These are phyloP conservation scores for Polychaeton citri DNA, from an alignment of 2,329 filamentous ascomycete genomes.

Conservation along the genomic window DNA sequence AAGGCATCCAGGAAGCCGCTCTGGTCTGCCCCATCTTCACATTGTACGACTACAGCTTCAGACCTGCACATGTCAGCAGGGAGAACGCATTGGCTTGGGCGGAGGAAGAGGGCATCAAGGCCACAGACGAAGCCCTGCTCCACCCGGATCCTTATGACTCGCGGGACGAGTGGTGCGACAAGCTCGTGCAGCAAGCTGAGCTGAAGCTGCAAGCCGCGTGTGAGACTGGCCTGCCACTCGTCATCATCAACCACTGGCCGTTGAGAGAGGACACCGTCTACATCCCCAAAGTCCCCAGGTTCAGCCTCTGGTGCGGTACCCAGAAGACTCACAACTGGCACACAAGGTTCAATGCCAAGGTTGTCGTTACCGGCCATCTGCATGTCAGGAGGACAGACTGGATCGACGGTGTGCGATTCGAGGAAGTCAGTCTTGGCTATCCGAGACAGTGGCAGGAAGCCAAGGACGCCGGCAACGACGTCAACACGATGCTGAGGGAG, in stretches of 20 bases:
- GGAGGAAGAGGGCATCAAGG: slow-evolving; percentile 30
- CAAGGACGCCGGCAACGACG: slow-evolving; percentile 27
- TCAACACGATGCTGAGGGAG: slow-evolving; percentile 33
- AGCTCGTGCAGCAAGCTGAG: slow-evolving; percentile 27
- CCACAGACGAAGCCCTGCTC: slow-evolving; percentile 32
- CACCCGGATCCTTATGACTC: slow-evolving; percentile 32
- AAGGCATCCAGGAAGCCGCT: slow-evolving; percentile 36
- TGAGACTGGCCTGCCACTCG: slow-evolving; percentile 19
- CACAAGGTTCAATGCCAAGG: slow-evolving; percentile 30
- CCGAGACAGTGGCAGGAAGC: slow-evolving; percentile 33
- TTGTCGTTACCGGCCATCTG: slow-evolving; percentile 33
- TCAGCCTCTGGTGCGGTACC: slow-evolving; percentile 35
- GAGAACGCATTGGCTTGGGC: slow-evolving; percentile 36
- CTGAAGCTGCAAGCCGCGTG: slow-evolving; percentile 25
- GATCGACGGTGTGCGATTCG: slow-evolving; percentile 32
- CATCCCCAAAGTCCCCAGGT: slow-evolving; percentile 29
- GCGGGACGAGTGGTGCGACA: slow-evolving; percentile 32
- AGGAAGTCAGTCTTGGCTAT: slow-evolving; percentile 35
- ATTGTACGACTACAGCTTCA: slow-evolving; percentile 47
- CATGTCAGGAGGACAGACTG: slow-evolving; percentile 35
- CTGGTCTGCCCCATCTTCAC: slow-evolving; percentile 45
- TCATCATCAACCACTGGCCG: slow-evolving; percentile 36
- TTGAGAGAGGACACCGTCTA: slow-evolving; percentile 31
- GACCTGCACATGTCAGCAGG: slow-evolving; percentile 34
- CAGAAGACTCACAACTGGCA: slow-evolving; percentile 36